A percentile compares a stretch with the other conserved stretches of the same genome.
These are phyloP conservation scores for Russula sp. DNA, from an alignment of 768 basidiomycete genomes.

Conservation along the genomic window DNA sequence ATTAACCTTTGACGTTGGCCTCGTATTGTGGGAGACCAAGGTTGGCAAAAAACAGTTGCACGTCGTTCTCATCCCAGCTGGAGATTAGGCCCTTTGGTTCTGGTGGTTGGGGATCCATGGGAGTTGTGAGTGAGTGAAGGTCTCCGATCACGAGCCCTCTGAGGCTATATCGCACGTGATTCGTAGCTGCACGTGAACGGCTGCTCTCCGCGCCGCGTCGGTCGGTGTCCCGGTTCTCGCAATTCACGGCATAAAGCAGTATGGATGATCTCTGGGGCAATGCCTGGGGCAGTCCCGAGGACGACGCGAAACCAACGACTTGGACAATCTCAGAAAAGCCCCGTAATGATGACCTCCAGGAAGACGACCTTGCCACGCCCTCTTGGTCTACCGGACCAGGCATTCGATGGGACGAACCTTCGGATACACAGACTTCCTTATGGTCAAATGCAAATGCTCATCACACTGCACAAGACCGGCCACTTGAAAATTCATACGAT, in stretches of 20 bases:
- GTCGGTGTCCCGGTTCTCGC: too few relatives aligned
- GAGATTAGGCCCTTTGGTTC: slow-evolving; percentile 38
- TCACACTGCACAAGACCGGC: slow-evolving; percentile 33
- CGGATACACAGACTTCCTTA: slow-evolving; percentile 40
- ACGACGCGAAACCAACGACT: not conserved
- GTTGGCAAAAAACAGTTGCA: slow-evolving; percentile 70
- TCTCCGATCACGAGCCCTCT: slow-evolving; percentile 10
- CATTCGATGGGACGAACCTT: slow-evolving; percentile 49
- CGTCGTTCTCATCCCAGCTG: slow-evolving; percentile 76
- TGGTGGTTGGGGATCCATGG: slow-evolving; percentile 36
- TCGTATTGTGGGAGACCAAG: slow-evolving; percentile 88
- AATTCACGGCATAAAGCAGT: not conserved
- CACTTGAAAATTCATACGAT: slow-evolving; percentile 43
- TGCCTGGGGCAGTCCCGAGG: slow-evolving; percentile 55
- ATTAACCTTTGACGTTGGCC: slow-evolving; percentile 68
- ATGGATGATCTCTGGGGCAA: slow-evolving; percentile 82
- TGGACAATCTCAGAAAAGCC: slow-evolving; percentile 1
- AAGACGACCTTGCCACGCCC: slow-evolving; percentile 55
- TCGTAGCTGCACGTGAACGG: slow-evolving; percentile 46
- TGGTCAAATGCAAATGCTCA: slow-evolving; percentile 40
- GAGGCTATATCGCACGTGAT: slow-evolving; percentile 15
- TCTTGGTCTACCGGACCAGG: slow-evolving; percentile 53
- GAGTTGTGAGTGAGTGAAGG: slow-evolving; percentile 12
- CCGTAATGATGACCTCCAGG: slow-evolving; percentile 39
- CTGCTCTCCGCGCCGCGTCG: too few relatives aligned